These are phyloP conservation scores for Rhipidocladum racemiflorum DNA, from an alignment of 176 grass and related monocot genomes.

Conservation along the genomic window DNA sequence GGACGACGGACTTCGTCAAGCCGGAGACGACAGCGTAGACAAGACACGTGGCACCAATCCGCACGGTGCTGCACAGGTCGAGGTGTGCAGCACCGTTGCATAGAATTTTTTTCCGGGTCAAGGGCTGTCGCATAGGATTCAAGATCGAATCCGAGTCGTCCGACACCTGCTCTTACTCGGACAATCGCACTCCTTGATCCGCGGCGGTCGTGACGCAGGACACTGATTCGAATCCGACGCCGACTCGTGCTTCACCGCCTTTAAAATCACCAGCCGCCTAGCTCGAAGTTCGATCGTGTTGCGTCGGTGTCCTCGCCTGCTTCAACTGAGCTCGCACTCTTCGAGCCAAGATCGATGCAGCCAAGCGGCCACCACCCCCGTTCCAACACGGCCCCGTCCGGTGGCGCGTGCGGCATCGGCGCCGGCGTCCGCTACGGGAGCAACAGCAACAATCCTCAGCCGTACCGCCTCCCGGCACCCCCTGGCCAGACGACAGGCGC, in stretches of 20 bases:
- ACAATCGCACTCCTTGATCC: neutral
- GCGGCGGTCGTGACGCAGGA: neutral
- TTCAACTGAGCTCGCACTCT: neutral
- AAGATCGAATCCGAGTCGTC: too few species aligned
- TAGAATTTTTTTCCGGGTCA: too few species aligned
- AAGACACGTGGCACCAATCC: too few species aligned
- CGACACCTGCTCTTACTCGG: neutral
- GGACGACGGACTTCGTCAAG: too few species aligned
- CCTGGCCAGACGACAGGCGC: neutral
- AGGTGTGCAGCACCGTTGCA: too few species aligned
- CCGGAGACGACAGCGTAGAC: too few species aligned
- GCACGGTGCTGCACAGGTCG: too few species aligned
- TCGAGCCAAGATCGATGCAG: slow-evolving; percentile 2
- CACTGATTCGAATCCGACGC: neutral
- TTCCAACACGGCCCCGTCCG: neutral
- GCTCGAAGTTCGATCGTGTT: neutral
- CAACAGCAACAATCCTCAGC: neutral
- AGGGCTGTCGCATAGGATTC: neutral
- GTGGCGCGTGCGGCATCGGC: neutral
- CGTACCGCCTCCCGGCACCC: neutral
- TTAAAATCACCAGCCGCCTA: neutral
- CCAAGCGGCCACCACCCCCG: neutral
- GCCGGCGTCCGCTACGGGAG: neutral
- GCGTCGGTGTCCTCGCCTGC: neutral
- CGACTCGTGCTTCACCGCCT: neutral